Evolutionary conservation across 345 rosid genomes (phyloP).

Genomic region (Raphanus sativus): DNA sequence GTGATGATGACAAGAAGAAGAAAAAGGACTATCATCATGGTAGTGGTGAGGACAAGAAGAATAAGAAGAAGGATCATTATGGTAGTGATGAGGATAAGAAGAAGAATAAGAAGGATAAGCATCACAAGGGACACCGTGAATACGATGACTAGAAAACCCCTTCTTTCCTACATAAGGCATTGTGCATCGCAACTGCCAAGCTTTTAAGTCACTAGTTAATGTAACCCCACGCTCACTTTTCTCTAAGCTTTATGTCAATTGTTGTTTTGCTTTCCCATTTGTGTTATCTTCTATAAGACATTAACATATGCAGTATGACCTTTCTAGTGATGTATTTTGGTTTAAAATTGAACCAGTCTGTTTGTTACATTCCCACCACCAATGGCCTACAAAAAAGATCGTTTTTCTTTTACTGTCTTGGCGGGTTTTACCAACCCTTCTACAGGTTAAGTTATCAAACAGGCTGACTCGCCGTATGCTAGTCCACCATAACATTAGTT

Average conservation of each 20-base stretch:
- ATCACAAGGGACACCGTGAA: constrained; percentile 14
- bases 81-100: not conserved
- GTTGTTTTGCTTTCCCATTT: constrained; percentile 10
- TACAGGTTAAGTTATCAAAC: no score
- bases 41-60: constrained; percentile 1
- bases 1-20: constrained; percentile 44
- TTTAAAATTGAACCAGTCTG: not conserved
- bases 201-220: constrained; percentile 7
- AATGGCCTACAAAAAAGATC: not conserved
- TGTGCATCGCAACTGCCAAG: not conserved
- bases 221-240: not conserved
- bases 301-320: not conserved
- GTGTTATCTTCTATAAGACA: constrained; percentile 9
- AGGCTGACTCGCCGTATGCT: no score
- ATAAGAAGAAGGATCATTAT: constrained; percentile 35
- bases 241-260: not conserved
- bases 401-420: no score
- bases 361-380: not conserved
- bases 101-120: constrained; percentile 23
- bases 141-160: constrained; percentile 20
- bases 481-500: not conserved
- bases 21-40: not conserved
- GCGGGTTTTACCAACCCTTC: no score
- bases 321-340: constrained; percentile 4
- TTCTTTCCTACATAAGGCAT: not conserved